A percentile compares a stretch with the other conserved stretches of the same genome.
phyloP scores from a whole-genome alignment of 257 asterid species.

The Petunia secreta region DNA sequence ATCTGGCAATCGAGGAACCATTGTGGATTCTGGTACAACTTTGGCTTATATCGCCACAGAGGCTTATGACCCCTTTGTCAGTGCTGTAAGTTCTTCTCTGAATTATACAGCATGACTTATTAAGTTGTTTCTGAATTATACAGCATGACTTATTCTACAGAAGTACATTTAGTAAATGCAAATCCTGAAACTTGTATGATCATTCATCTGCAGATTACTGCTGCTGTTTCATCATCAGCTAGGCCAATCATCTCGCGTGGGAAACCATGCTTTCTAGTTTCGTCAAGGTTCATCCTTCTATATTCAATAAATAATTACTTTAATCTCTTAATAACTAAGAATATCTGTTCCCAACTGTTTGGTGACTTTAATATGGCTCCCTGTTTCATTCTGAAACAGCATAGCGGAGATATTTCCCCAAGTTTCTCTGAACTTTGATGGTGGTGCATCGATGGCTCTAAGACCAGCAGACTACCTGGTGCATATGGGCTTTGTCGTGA shows the following conservation, averaged over 20 bases:
- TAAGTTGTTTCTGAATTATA: too few relatives aligned
- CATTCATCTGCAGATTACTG: slow-evolving; percentile 57
- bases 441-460: slow-evolving; percentile 65
- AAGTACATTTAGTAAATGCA: too few relatives aligned
- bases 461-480: slow-evolving; percentile 81
- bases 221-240: slow-evolving; percentile 62
- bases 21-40: slow-evolving; percentile 93
- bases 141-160: too few relatives aligned
- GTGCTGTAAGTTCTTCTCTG: slow-evolving; percentile 61
- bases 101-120: too few relatives aligned
- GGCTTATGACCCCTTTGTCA: slow-evolving; percentile 81
- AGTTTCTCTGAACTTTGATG: slow-evolving; percentile 74
- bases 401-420: slow-evolving; percentile 67
- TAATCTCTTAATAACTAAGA: neutral
- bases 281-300: slow-evolving; percentile 50
- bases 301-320: slow-evolving; percentile 4
- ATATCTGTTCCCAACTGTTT: neutral
- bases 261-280: slow-evolving; percentile 65
- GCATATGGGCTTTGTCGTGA: slow-evolving; percentile 64
- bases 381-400: slow-evolving; percentile 43
- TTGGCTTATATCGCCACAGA: slow-evolving; percentile 79
- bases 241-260: slow-evolving; percentile 55
- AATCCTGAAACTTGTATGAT: slow-evolving; percentile 18
- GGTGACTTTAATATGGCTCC: neutral
- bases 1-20: slow-evolving; percentile 70